Conservation (phyloP, 495 filamentous ascomycete species). For the Bathelium albidoporum region DNA sequence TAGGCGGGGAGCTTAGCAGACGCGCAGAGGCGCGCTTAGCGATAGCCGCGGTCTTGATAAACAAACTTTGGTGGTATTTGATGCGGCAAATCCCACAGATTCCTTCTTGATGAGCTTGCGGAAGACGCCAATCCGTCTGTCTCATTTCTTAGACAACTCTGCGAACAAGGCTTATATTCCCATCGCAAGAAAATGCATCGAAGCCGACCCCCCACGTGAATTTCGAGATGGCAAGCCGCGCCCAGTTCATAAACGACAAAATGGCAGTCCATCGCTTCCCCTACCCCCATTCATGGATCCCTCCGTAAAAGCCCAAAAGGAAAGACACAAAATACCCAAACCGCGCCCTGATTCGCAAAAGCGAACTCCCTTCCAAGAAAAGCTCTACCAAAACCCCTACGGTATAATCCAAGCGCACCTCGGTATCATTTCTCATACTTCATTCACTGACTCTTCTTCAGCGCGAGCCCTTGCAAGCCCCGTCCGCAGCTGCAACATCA, state of each 20-base stretch:
- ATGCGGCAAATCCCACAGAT: no score
- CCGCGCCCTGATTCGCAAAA: constrained; percentile 7
- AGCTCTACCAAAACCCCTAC: constrained; percentile 48
- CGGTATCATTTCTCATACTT: constrained; percentile 11
- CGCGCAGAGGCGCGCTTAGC: constrained; percentile 2
- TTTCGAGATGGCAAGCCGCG: constrained; percentile 11
- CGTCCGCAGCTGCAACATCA: constrained; percentile 50
- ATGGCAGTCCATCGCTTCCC: constrained; percentile 18
- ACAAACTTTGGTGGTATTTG: no score
- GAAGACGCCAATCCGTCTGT: background rate
- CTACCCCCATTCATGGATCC: constrained; percentile 25
- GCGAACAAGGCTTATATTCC: background rate
- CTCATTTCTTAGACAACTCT: background rate
- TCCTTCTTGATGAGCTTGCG: background rate
- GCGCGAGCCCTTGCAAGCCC: constrained; percentile 57
- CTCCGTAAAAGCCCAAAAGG: constrained; percentile 8
- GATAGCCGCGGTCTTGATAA: background rate
- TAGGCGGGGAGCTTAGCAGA: background rate
- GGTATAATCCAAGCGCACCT: no score
- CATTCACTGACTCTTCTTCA: constrained; percentile 26
- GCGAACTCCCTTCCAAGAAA: constrained; percentile 38
- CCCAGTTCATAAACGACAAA: constrained; percentile 9
- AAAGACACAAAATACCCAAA: constrained; percentile 46
- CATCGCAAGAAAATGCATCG: background rate
- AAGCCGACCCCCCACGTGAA: constrained; percentile 9